A percentile compares a stretch with the other conserved stretches of the same genome.
These are phyloP conservation scores for Pterocarpus macrocarpus DNA, from an alignment of 306 rosid species.

Conservation along the genomic window DNA sequence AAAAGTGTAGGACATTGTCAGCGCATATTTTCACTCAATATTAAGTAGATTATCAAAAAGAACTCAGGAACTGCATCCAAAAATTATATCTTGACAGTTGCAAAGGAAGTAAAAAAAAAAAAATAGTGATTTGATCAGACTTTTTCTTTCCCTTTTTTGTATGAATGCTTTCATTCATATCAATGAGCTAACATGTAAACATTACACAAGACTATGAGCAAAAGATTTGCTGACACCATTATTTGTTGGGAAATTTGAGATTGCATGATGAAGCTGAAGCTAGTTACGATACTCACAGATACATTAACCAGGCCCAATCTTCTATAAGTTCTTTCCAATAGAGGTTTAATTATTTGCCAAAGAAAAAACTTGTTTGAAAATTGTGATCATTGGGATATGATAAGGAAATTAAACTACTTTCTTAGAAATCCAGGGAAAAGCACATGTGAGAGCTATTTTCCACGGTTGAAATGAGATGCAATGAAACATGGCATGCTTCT, in stretches of 20 bases:
- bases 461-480: neutral
- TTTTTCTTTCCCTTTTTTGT: neutral
- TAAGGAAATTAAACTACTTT: neutral
- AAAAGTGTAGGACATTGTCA: neutral
- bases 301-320: neutral
- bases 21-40: conserved; percentile 17
- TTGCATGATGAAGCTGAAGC: neutral
- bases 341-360: too few relatives aligned
- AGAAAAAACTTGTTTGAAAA: neutral
- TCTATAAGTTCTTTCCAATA: neutral
- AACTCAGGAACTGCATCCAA: neutral
- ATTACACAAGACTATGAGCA: neutral
- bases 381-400: neutral
- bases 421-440: neutral
- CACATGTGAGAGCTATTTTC: neutral
- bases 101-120: neutral
- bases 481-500: conserved; percentile 15
- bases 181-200: conserved; percentile 2
- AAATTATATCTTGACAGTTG: neutral
- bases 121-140: too few relatives aligned
- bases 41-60: conserved; percentile 13
- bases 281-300: neutral
- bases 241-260: neutral
- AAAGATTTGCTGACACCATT: neutral
- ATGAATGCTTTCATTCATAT: neutral